phyloP scores from a whole-genome alignment of 2,329 filamentous ascomycete species.

The Aspergillus latus region DNA sequence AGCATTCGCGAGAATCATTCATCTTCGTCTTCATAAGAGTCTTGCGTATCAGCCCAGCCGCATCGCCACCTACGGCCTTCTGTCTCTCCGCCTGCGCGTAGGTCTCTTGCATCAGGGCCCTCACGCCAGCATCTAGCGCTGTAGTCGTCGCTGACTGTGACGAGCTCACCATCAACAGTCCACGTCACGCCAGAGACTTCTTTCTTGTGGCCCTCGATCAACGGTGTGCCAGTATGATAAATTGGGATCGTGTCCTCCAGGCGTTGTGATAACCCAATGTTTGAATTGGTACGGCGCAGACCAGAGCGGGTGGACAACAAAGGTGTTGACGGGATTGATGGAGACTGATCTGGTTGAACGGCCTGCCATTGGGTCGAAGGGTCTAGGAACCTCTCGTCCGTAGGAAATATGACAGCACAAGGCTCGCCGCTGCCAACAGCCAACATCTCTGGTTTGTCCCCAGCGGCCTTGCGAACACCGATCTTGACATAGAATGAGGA shows the following conservation, averaged over 20 bases:
- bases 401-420: conserved; percentile 81
- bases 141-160: conserved; percentile 62
- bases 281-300: conserved; percentile 39
- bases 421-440: conserved; percentile 85
- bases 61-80: conserved; percentile 72
- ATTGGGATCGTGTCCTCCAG: conserved; percentile 67
- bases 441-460: conserved; percentile 70
- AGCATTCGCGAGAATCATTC: conserved; percentile 33
- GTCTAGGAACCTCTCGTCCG: conserved; percentile 74
- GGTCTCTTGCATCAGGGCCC: conserved; percentile 57
- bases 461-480: conserved; percentile 66
- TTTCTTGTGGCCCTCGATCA: conserved; percentile 75
- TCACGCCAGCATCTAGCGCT: conserved; percentile 62
- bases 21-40: conserved; percentile 68
- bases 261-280: conserved; percentile 36
- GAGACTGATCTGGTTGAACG: conserved; percentile 17
- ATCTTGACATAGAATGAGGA: conserved; percentile 91
- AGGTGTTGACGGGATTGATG: conserved; percentile 23
- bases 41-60: conserved; percentile 77
- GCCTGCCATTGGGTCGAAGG: conserved; percentile 21
- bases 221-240: conserved; percentile 71
- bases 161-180: conserved; percentile 67
- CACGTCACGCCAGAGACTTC: conserved; percentile 78
- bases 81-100: conserved; percentile 66
- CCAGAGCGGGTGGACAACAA: conserved; percentile 32